Conservation (phyloP, 371 early-diverging fungal genomes). For the Actinomortierella ambigua region DNA sequence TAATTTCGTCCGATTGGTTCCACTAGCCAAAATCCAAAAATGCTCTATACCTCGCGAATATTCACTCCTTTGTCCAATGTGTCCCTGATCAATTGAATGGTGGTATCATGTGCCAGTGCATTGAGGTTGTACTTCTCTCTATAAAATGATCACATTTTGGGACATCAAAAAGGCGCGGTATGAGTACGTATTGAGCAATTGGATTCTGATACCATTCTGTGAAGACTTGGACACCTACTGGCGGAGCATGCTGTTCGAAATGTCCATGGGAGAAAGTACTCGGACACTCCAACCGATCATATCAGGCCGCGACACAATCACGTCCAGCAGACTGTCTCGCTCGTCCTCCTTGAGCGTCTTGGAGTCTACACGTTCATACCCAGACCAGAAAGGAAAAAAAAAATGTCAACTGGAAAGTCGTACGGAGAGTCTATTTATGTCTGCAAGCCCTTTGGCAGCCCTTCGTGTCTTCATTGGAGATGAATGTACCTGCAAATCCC, state of each 20-base stretch:
- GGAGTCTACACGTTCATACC: constrained; percentile 71
- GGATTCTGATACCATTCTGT: too few species aligned
- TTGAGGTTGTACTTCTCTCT: constrained; percentile 94
- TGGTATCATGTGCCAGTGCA: constrained; percentile 92
- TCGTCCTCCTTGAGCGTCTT: constrained; percentile 82
- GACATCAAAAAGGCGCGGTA: too few species aligned
- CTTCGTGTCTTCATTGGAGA: too few species aligned
- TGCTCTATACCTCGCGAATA: constrained; percentile 66
- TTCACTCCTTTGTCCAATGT: constrained; percentile 69
- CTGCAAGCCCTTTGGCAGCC: too few species aligned
- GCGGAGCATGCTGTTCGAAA: constrained; percentile 87
- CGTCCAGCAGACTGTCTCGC: constrained; percentile 72
- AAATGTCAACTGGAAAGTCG: too few species aligned
- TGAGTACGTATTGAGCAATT: too few species aligned
- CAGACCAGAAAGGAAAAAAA: neutral
- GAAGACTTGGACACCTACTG: constrained; percentile 49
- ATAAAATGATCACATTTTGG: too few species aligned
- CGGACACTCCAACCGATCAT: constrained; percentile 88
- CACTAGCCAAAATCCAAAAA: neutral
- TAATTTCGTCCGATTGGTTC: neutral
- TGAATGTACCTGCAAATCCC: constrained; percentile 82
- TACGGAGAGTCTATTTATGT: too few species aligned
- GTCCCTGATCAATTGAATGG: constrained; percentile 79
- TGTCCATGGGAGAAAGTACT: constrained; percentile 86
- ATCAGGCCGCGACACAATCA: constrained; percentile 61